phyloP scores from a whole-genome alignment of 2,329 filamentous ascomycete species.

The Sarocladium brachiariae region DNA sequence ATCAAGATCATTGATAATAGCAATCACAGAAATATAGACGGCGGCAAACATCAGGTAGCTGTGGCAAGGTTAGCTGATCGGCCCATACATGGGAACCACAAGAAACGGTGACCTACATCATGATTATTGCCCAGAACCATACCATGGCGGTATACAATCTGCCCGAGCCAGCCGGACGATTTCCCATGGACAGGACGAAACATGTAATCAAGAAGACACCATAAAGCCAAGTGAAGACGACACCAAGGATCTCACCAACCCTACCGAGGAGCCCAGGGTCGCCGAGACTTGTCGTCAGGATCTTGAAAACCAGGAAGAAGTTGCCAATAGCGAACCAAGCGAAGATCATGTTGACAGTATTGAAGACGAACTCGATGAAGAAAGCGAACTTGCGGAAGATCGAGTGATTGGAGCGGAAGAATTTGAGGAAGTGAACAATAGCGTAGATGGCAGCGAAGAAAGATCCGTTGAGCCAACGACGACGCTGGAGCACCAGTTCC shows the following conservation, averaged over 20 bases:
- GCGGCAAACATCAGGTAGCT: constrained; percentile 92
- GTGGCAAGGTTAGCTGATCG: constrained; percentile 18
- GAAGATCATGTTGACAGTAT: constrained; percentile 94
- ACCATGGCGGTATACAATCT: constrained; percentile 95
- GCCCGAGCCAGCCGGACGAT: constrained; percentile 88
- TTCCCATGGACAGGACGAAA: constrained; percentile 90
- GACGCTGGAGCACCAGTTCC: constrained; percentile 89
- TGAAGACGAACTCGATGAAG: constrained; percentile 87
- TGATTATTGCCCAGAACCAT: constrained; percentile 95
- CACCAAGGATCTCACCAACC: constrained; percentile 71
- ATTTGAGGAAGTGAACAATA: constrained; percentile 89
- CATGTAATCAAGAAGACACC: constrained; percentile 86
- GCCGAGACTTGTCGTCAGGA: constrained; percentile 82
- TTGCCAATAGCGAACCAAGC: constrained; percentile 98
- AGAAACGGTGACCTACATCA: constrained; percentile 60
- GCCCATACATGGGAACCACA: background rate
- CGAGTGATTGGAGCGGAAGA: constrained; percentile 89
- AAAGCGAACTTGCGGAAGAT: constrained; percentile 83
- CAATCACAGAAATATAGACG: constrained; percentile 84
- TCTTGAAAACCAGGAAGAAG: constrained; percentile 98
- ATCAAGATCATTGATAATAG: constrained; percentile 58
- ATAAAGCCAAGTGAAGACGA: constrained; percentile 95
- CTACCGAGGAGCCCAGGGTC: constrained; percentile 62
- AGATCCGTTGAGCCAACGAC: constrained; percentile 95
- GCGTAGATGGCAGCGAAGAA: constrained; percentile 98